Evolutionary conservation across 805 yeast species (phyloP).

Genomic region (Starmerella riodocensis): DNA sequence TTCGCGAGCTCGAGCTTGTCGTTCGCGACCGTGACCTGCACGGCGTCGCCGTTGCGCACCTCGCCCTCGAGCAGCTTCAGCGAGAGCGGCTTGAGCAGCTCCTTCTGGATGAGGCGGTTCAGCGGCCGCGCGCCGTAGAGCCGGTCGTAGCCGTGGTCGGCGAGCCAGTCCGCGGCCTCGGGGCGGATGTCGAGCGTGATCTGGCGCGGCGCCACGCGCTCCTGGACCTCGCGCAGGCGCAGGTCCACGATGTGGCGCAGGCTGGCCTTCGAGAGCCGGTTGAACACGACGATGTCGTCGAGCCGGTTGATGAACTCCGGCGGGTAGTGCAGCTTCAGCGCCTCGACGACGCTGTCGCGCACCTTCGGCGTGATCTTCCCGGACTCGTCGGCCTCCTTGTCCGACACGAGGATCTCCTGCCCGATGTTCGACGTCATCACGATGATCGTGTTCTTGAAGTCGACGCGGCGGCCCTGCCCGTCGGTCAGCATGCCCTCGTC

Average conservation of each 20-base stretch:
- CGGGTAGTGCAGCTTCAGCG: constrained; percentile 62
- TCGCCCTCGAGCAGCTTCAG: constrained; percentile 66
- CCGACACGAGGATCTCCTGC: constrained; percentile 72
- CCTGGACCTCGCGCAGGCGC: constrained; percentile 67
- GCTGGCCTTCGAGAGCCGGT: constrained; percentile 67
- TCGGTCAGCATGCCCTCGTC: constrained; percentile 94
- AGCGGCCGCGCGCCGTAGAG: constrained; percentile 93
- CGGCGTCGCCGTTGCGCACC: constrained; percentile 45
- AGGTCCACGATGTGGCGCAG: constrained; percentile 73
- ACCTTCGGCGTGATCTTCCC: constrained; percentile 42
- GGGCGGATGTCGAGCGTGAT: constrained; percentile 45
- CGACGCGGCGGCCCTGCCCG: constrained; percentile 86
- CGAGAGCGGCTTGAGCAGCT: constrained; percentile 81
- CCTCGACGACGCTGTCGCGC: constrained; percentile 47
- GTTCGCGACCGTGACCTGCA: constrained; percentile 36
- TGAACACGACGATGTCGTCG: constrained; percentile 88
- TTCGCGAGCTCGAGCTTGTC: constrained; percentile 28
- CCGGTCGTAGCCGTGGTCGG: constrained; percentile 80
- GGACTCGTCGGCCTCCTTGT: constrained; percentile 36
- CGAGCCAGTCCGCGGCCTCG: constrained; percentile 63
- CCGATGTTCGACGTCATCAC: constrained; percentile 97
- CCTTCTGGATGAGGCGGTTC: constrained; percentile 75
- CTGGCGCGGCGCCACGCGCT: constrained; percentile 64
- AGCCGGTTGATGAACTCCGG: constrained; percentile 93
- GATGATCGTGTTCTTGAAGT: constrained; percentile 85